Percentiles rank a stretch among this genome's conserved stretches.
phyloP scores from a whole-genome alignment of 148 eudicot species.

The Rhododendron williamsianum region DNA sequence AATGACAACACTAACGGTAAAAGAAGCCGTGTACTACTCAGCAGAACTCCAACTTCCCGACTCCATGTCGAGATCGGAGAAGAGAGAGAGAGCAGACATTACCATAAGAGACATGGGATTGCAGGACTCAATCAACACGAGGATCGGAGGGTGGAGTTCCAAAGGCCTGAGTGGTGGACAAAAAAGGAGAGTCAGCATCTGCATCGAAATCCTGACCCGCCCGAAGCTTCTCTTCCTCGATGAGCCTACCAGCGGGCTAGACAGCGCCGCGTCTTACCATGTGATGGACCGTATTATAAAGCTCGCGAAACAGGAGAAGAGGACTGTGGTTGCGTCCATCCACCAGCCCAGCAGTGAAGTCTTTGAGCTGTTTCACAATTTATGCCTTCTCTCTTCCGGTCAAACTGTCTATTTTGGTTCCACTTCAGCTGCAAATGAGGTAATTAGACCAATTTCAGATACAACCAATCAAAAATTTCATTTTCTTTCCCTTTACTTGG shows the following conservation, averaged over 20 bases:
- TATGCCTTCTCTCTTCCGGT: slow-evolving; percentile 41
- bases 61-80: slow-evolving; percentile 48
- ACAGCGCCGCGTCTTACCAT: slow-evolving; percentile 48
- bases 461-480: neutral
- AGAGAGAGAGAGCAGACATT: slow-evolving; percentile 43
- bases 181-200: slow-evolving; percentile 44
- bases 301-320: slow-evolving; percentile 25
- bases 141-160: slow-evolving; percentile 34
- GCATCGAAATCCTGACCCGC: slow-evolving; percentile 35
- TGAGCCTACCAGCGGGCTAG: slow-evolving; percentile 52
- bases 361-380: slow-evolving; percentile 32
- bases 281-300: slow-evolving; percentile 34
- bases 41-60: slow-evolving; percentile 65
- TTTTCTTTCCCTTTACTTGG: neutral
- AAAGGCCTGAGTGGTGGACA: slow-evolving; percentile 49
- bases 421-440: slow-evolving; percentile 27
- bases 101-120: slow-evolving; percentile 71
- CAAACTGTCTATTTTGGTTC: slow-evolving; percentile 36
- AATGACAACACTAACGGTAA: slow-evolving; percentile 51
- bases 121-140: slow-evolving; percentile 41
- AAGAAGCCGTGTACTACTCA: slow-evolving; percentile 68
- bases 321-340: slow-evolving; percentile 39
- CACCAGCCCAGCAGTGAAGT: slow-evolving; percentile 53
- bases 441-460: neutral
- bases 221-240: slow-evolving; percentile 50